Evolutionary conservation across 257 asterid genomes (phyloP), one percentile per base, ranked within the genome.

Genomic region (Schizonepeta tenuifolia): DNA sequence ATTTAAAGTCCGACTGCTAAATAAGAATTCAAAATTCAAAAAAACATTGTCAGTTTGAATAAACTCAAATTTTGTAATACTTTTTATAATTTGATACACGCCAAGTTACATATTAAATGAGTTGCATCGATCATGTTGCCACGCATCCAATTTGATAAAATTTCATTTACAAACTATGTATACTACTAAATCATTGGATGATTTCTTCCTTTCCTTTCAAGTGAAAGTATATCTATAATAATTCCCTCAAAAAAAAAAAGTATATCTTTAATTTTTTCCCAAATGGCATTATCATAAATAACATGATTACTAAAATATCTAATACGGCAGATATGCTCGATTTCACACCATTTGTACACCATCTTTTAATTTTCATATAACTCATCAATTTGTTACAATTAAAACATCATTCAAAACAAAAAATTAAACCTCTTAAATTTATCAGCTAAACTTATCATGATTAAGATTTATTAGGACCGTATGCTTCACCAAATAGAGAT

Each of bases 61-160:
- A 38, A 22, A 11, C 38, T 21, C 20, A 3, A 64, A 24, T 24
- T 35, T n/a, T 17, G 5, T 36, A 10, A 0, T 38, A 9, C 17
- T 9, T 3, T 53, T 17, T 38, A 4, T 40, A 10, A 10, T 20
- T 65, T 13, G 10, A 21, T 21, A 8, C 17, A 24, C 41, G 69
- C 22, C 54, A 64, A 41, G 53, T 63, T 18, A 63, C 14, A 41
- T 21, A 44, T 12, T 64, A 22, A 41, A 15, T 65, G 68, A 38
- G 35, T 38, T 20, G 68, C 33, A 62, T 61, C 36, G 36, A 31
- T 31, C 60, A 50, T 62, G 26, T 40, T 64, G 54, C 58, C 71
- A 26, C 51, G 65, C 67, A 66, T 72, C 51, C 66, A 12, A 13
- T 28, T 13, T 24, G 11, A 28, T 56, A 56, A 26, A 13, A 26